Base-by-base conservation (phyloP, 257 asterid genomes). In the Solanum stenotomum region DNA sequence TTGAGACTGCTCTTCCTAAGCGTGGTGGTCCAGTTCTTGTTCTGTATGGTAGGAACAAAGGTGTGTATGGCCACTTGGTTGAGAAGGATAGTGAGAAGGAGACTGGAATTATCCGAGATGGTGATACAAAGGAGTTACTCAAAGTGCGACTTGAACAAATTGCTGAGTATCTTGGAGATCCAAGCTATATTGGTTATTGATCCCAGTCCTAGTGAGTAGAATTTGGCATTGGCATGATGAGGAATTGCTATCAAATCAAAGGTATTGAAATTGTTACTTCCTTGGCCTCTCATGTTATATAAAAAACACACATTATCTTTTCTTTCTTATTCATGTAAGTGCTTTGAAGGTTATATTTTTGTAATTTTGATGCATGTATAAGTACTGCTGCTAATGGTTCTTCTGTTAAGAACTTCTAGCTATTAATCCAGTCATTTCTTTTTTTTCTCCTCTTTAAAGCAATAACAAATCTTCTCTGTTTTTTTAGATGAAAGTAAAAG, bases 111-210 rank as follows among this genome's bases (percentile, higher is more conserved):
- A 92, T 97, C 88, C 92, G 92, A 83, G 95, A 97, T 93, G 98
- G 92, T 4, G 98, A 97, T 87, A 92, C 95, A 35, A 96, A 92
- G 27, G 95, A 93, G 88, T 84, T 92, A 88, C 89, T 96, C 40
- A 92, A 91, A 86, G 98, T 96, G 85, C 93, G 88, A 83, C 99
- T 97, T 70, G 99, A 96, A 88, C 98, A 97, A 91, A 91, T 97
- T 87, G 99, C 99, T 0, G 99, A 97, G 93, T 97, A 90, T 89
- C 89, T 91, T 1, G 99, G 99, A 33, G 99, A 97, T 91, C 99
- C 98, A 5, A 93, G 94, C 77, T 91, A 96, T 68, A 88, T 97
- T 88, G 98, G 96, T 49, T 95, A 94, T 82, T 97, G 90, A 93
- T 86, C 70, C 59, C 44, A 29, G 85, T 29, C 85, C 70, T 31